Percentiles rank a stretch among this genome's conserved stretches.
Evolutionary conservation across 306 rosid genomes (phyloP).

Genomic region (Sophora flavescens): DNA sequence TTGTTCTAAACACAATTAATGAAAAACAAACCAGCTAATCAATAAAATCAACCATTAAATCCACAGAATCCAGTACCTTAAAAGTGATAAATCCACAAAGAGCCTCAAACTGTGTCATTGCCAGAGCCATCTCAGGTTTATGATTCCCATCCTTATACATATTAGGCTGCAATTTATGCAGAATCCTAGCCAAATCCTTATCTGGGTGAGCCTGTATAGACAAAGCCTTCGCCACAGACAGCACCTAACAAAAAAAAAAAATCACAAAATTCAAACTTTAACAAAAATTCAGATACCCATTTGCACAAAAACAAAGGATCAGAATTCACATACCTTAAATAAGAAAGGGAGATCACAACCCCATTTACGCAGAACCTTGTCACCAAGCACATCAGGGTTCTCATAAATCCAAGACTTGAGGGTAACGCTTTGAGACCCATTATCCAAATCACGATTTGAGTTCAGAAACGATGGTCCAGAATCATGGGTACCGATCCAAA

Average conservation of each 20-base stretch:
- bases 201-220: slow-evolving; percentile 99
- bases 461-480: slow-evolving; percentile 84
- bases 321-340: slow-evolving; percentile 68
- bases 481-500: slow-evolving; percentile 96
- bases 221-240: slow-evolving; percentile 87
- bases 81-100: slow-evolving; percentile 86
- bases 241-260: slow-evolving; percentile 57
- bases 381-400: slow-evolving; percentile 79
- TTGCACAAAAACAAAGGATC: background rate
- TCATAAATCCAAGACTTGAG: slow-evolving; percentile 78
- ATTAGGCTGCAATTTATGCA: slow-evolving; percentile 79
- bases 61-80: slow-evolving; percentile 52
- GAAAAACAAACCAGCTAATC: background rate
- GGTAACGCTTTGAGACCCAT: slow-evolving; percentile 21
- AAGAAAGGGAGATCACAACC: slow-evolving; percentile 88
- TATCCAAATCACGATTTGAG: slow-evolving; percentile 37
- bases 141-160: slow-evolving; percentile 89
- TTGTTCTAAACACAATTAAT: slow-evolving; percentile 15
- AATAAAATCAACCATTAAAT: too few species aligned
- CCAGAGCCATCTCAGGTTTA: slow-evolving; percentile 98
- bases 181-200: slow-evolving; percentile 79
- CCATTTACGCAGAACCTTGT: slow-evolving; percentile 74
- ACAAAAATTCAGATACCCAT: background rate
- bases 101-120: slow-evolving; percentile 84
- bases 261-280: slow-evolving; percentile 9